phyloP scores from a whole-genome alignment of 495 filamentous ascomycete species.

The Astrothelium macrocarpum region DNA sequence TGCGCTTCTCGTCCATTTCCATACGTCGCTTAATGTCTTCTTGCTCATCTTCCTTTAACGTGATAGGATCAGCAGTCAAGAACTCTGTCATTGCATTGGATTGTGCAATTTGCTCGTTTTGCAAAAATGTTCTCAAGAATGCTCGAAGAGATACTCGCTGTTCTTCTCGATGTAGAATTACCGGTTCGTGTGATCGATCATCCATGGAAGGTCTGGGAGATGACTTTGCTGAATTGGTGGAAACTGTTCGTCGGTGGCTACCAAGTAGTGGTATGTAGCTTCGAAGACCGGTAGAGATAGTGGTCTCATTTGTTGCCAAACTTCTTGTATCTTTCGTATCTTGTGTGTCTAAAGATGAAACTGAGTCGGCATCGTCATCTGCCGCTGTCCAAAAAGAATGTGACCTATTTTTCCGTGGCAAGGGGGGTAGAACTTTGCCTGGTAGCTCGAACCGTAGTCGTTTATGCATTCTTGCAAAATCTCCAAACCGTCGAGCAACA shows the following conservation, averaged over 20 bases:
- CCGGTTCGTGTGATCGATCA: not conserved
- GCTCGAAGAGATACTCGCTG: constrained; percentile 88
- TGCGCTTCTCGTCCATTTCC: constrained; percentile 71
- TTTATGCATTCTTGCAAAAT: constrained; percentile 73
- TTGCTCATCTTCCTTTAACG: constrained; percentile 68
- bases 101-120: constrained; percentile 71
- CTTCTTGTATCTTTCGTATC: constrained; percentile 20
- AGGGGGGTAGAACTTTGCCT: constrained; percentile 75
- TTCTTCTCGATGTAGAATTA: constrained; percentile 69
- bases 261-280: constrained; percentile 24
- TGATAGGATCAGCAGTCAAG: constrained; percentile 57
- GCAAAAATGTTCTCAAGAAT: constrained; percentile 72
- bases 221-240: not conserved
- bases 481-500: constrained; percentile 77
- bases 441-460: constrained; percentile 75
- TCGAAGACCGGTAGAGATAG: constrained; percentile 25
- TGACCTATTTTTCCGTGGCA: constrained; percentile 84
- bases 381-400: constrained; percentile 39
- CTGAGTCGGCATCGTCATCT: constrained; percentile 59
- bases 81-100: constrained; percentile 78
- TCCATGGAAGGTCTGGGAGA: not conserved
- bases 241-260: constrained; percentile 21
- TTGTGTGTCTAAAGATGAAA: constrained; percentile 48
- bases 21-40: constrained; percentile 71
- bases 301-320: constrained; percentile 30